A percentile compares a stretch with the other conserved stretches of the same genome.
Evolutionary conservation across 805 yeast genomes (phyloP).

Genomic region (Wickerhamiella siamensis): DNA sequence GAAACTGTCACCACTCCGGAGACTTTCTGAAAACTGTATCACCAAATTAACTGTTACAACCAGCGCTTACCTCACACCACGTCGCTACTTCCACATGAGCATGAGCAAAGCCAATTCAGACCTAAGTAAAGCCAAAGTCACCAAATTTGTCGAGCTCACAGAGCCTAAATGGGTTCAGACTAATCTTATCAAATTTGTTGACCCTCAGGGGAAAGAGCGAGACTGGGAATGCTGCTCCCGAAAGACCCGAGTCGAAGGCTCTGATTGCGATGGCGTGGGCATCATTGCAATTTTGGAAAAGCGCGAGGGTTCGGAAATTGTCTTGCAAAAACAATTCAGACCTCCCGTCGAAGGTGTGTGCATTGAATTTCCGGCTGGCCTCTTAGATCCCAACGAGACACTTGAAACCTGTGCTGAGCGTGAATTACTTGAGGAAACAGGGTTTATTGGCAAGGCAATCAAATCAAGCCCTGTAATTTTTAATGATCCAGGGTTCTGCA

Average conservation of each 20-base stretch:
- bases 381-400: constrained; percentile 72
- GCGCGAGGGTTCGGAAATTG: constrained; percentile 36
- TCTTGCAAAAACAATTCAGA: constrained; percentile 79
- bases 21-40: too few relatives aligned
- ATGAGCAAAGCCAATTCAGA: constrained; percentile 6
- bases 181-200: constrained; percentile 30
- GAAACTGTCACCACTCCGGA: too few relatives aligned
- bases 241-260: constrained; percentile 48
- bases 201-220: constrained; percentile 29
- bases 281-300: constrained; percentile 57
- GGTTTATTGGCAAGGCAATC: constrained; percentile 56
- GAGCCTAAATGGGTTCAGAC: constrained; percentile 51
- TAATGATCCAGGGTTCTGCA: constrained; percentile 81
- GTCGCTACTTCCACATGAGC: constrained; percentile 43
- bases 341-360: constrained; percentile 85
- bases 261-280: constrained; percentile 80
- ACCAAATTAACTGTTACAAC: constrained; percentile 45
- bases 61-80: constrained; percentile 60
- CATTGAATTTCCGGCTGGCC: constrained; percentile 91
- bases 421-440: constrained; percentile 86
- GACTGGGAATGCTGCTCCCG: constrained; percentile 89
- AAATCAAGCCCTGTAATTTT: constrained; percentile 36
- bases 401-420: constrained; percentile 70
- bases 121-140: constrained; percentile 21
- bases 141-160: constrained; percentile 20